phyloP scores from a whole-genome alignment of 257 asterid species.

The Vinca minor region DNA sequence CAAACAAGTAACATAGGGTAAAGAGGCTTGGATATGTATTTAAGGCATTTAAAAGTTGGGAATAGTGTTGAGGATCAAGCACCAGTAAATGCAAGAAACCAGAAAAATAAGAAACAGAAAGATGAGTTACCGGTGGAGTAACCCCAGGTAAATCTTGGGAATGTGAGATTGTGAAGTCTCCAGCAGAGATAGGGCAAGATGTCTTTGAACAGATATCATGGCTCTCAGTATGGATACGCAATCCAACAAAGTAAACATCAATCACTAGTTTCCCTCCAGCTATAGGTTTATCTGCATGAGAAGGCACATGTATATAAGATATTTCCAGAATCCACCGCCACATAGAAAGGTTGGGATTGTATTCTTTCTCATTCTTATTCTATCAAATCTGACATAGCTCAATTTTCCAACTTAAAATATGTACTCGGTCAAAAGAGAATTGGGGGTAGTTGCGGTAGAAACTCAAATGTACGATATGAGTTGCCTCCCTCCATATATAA shows the following conservation, averaged over 20 bases:
- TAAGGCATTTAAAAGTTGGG: not conserved
- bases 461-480: not conserved
- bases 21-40: not conserved
- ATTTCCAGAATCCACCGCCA: not conserved
- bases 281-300: conserved; percentile 45
- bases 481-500: not conserved
- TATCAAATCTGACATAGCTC: not conserved
- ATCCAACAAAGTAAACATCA: conserved; percentile 48
- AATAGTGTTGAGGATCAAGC: not conserved
- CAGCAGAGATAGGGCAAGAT: conserved; percentile 66
- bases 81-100: not conserved
- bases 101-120: not conserved
- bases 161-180: conserved; percentile 64
- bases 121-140: conserved; percentile 73
- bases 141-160: conserved; percentile 64
- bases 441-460: not conserved
- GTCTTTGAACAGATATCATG: conserved; percentile 68
- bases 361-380: too few relatives aligned
- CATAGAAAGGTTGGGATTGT: too few relatives aligned
- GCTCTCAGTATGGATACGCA: conserved; percentile 44
- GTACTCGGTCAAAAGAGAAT: not conserved
- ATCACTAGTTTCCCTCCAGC: conserved; percentile 58
- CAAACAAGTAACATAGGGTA: not conserved
- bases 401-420: not conserved
- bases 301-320: not conserved